Percentiles rank a stretch among this genome's conserved stretches.
These are phyloP conservation scores for Blastosporella zonata DNA, from an alignment of 1,284 basidiomycete species.

Conservation along the genomic window DNA sequence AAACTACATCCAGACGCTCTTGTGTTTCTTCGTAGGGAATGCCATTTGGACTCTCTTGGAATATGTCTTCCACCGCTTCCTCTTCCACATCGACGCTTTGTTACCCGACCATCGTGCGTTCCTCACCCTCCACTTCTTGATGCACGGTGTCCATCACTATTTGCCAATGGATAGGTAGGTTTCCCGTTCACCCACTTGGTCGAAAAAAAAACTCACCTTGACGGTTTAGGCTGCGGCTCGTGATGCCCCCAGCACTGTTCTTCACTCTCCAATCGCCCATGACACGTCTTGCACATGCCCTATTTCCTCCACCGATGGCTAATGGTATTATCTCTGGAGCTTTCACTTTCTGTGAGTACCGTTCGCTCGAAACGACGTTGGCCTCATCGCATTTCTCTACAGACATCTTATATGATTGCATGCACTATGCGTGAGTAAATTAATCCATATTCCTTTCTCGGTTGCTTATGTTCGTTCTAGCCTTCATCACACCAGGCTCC, in stretches of 20 bases:
- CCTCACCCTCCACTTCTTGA: slow-evolving; percentile 87
- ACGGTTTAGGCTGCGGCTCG: slow-evolving; percentile 71
- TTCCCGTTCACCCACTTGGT: neutral
- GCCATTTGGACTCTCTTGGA: slow-evolving; percentile 95
- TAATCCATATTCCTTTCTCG: neutral
- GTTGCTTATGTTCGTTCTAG: slow-evolving; percentile 31
- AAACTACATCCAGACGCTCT: slow-evolving; percentile 47
- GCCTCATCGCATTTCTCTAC: neutral
- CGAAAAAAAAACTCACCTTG: neutral
- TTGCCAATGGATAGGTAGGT: slow-evolving; percentile 90
- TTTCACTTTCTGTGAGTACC: slow-evolving; percentile 81
- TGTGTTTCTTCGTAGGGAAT: slow-evolving; percentile 81
- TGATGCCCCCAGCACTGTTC: slow-evolving; percentile 96
- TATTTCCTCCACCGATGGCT: slow-evolving; percentile 86
- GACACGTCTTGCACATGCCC: slow-evolving; percentile 77
- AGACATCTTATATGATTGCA: slow-evolving; percentile 88
- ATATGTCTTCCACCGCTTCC: slow-evolving; percentile 93
- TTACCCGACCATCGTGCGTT: slow-evolving; percentile 84
- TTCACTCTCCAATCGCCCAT: slow-evolving; percentile 80
- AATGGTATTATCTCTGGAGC: slow-evolving; percentile 93
- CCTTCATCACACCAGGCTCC: slow-evolving; percentile 87
- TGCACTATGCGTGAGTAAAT: slow-evolving; percentile 81
- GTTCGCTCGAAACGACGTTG: neutral
- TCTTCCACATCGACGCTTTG: slow-evolving; percentile 94
- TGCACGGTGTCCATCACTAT: slow-evolving; percentile 98